Evolutionary conservation across 306 rosid species (phyloP).

Genomic region (Inga laurina): DNA sequence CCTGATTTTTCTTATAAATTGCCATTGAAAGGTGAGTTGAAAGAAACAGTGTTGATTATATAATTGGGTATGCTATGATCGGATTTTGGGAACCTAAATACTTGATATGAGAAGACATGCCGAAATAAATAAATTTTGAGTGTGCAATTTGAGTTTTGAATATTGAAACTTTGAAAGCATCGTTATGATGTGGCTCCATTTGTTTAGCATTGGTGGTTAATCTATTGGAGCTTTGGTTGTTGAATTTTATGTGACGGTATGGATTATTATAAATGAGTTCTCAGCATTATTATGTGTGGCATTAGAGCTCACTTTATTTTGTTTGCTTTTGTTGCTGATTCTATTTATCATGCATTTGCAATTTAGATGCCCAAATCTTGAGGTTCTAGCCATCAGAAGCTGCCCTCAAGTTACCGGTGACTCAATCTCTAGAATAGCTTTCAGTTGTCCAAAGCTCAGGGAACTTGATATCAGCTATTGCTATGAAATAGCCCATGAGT

Average conservation of each 20-base stretch:
- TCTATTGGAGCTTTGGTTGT: not conserved
- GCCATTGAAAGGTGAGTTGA: not conserved
- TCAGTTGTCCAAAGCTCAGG: constrained; percentile 48
- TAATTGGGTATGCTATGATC: not conserved
- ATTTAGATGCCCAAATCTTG: constrained; percentile 71
- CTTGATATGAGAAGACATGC: not conserved
- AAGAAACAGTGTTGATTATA: not conserved
- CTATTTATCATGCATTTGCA: constrained; percentile 16
- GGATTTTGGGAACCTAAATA: not conserved
- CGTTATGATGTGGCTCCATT: not conserved
- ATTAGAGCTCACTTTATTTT: not conserved
- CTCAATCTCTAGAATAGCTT: constrained; percentile 58
- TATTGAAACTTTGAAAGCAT: not conserved
- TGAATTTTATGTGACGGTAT: not conserved
- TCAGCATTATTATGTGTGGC: not conserved
- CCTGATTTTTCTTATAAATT: not conserved
- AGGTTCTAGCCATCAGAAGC: constrained; percentile 77
- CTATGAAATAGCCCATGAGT: constrained; percentile 55
- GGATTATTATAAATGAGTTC: not conserved
- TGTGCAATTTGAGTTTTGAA: not conserved
- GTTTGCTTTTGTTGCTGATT: not conserved
- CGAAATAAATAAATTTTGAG: not conserved
- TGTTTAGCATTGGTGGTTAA: not conserved
- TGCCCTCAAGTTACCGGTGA: constrained; percentile 73
- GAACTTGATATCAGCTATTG: constrained; percentile 70